Conservation (phyloP, 2,329 filamentous ascomycete species). For the Neofusicoccum ribis region DNA sequence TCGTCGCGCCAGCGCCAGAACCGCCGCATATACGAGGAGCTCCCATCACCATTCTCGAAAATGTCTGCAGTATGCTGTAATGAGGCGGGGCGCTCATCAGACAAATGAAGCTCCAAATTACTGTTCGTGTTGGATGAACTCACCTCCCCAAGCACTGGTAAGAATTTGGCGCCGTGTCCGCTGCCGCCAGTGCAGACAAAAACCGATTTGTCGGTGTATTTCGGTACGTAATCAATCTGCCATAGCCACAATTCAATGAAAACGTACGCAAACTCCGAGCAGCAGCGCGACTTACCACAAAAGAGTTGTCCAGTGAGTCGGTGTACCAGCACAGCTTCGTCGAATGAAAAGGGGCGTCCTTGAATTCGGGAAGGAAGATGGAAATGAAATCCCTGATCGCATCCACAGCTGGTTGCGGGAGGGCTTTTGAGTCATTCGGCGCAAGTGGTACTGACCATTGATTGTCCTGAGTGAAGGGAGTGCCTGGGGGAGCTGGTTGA, state of each 20-base stretch:
- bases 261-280: no score
- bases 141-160: neutral
- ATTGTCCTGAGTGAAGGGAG: neutral
- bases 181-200: neutral
- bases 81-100: neutral
- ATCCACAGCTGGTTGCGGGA: neutral
- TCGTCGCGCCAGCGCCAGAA: neutral
- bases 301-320: neutral
- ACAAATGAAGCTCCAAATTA: neutral
- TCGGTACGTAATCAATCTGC: neutral
- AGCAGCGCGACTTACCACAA: neutral
- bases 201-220: neutral
- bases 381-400: neutral
- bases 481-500: neutral
- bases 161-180: neutral
- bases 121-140: neutral
- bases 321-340: constrained; percentile 2
- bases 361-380: neutral
- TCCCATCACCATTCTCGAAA: neutral
- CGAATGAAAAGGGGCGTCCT: neutral
- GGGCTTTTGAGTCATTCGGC: neutral
- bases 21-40: neutral
- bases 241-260: neutral
- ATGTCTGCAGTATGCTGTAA: neutral
- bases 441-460: neutral